phyloP scores from a whole-genome alignment of 495 filamentous ascomycete genomes.

The Chaetomidium leptoderma region DNA sequence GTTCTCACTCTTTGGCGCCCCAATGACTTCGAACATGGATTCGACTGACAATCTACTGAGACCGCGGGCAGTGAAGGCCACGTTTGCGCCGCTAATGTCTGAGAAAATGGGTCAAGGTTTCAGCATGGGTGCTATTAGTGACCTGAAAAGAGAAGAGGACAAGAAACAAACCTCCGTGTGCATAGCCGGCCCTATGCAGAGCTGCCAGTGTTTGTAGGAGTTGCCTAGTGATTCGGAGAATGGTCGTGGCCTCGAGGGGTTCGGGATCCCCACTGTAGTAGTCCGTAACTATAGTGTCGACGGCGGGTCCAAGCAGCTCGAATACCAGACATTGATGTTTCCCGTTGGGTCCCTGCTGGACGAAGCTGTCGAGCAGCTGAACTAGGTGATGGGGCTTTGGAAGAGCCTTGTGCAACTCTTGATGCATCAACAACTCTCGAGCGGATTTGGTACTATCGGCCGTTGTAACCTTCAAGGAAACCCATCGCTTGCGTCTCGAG shows the following conservation, averaged over 20 bases:
- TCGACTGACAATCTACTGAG: constrained; percentile 29
- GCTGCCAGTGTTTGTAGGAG: constrained; percentile 30
- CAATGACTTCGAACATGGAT: constrained; percentile 34
- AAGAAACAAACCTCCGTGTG: constrained; percentile 30
- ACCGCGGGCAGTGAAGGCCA: constrained; percentile 19
- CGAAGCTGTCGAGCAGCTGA: constrained; percentile 39
- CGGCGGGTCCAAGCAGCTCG: constrained; percentile 41
- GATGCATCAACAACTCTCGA: not conserved
- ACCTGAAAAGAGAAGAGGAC: too few relatives aligned
- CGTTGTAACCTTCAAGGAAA: constrained; percentile 38
- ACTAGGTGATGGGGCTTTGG: constrained; percentile 29
- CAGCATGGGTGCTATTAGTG: too few relatives aligned
- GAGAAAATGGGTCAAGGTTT: too few relatives aligned
- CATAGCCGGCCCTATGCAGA: constrained; percentile 35
- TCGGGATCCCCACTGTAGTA: constrained; percentile 18
- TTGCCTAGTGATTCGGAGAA: constrained; percentile 29
- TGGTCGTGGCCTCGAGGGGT: not conserved
- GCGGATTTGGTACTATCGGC: constrained; percentile 17
- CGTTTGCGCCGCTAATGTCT: constrained; percentile 24
- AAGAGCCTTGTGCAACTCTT: not conserved
- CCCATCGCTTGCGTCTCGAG: constrained; percentile 23
- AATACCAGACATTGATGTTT: constrained; percentile 45
- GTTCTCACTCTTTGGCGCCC: constrained; percentile 35
- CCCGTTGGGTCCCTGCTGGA: constrained; percentile 41
- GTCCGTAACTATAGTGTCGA: constrained; percentile 18